Base-by-base conservation (phyloP, 225 moss, liverwort and hornwort genomes). In the Polytrichum formosum region DNA sequence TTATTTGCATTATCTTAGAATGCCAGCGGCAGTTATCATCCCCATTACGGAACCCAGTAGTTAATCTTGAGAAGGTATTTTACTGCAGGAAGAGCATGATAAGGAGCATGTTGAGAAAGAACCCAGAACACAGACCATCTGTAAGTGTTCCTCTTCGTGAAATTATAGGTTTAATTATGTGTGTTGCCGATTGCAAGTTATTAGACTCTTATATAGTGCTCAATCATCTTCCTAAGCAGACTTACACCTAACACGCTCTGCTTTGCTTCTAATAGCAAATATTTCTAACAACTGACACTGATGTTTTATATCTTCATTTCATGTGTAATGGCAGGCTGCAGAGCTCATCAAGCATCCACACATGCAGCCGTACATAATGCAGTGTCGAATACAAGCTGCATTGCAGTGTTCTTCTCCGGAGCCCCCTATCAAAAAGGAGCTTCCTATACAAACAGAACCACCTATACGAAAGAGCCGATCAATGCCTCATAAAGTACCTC, bases 91-190 rank as follows among this genome's bases (percentile, higher is more conserved):
- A 98, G 74, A 91, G 98, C 54, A 83, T 98, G 79, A 94, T 98
- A 69, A 73, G 94, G 78, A 98, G 98, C 83, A 98, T 98, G 98
- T 68, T 98, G 22, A 87, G 98, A 65, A 98, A 98, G 72, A 98
- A 98, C 54, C 98, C 98, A 23, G 98, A 98, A 73, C 94, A 91
- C 67, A 82, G 98, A 31, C 98, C 98, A 16, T 90, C 92, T 61
- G 98, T 94, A 76, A 85, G 94, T 84, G 1, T 23, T n/a, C 17
- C 13, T 22, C 53, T 26, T 46, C 16, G 13, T 46, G 13, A 13
- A 46, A 46, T 46, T 46, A 13, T 37, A 37, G 37, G 10, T 16
- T 16, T 16, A 16, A 46, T 46, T 46, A 46, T 13, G 46, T 46
- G 13, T 1, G 13, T 46, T 4, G 46, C 4, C 16, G 9, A 31